Percentiles rank a stretch among this genome's conserved stretches.
Conservation (phyloP, 306 rosid species). For the Dalbergia cochinchinensis region DNA sequence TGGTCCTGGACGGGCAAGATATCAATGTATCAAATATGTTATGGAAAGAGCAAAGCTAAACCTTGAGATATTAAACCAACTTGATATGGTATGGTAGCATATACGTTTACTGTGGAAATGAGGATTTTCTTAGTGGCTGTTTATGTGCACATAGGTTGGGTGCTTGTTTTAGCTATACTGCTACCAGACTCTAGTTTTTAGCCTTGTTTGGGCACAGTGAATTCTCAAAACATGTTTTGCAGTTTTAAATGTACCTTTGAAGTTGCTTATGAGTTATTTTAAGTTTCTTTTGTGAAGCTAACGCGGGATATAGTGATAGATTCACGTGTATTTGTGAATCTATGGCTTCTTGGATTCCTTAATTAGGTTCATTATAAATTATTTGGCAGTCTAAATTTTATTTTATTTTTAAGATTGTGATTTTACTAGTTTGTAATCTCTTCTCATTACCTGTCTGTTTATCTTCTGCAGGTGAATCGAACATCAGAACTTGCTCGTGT, state of each 20-base stretch:
- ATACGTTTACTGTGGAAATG: slow-evolving; percentile 30
- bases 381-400: slow-evolving; percentile 16
- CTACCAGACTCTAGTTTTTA: slow-evolving; percentile 8
- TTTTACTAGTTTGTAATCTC: slow-evolving; percentile 28
- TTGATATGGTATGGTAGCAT: slow-evolving; percentile 76
- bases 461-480: slow-evolving; percentile 81
- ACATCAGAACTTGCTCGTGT: slow-evolving; percentile 98
- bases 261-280: slow-evolving; percentile 38
- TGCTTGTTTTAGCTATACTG: slow-evolving; percentile 27
- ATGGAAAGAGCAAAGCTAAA: slow-evolving; percentile 71
- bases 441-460: slow-evolving; percentile 41
- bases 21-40: slow-evolving; percentile 77
- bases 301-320: slow-evolving; percentile 25
- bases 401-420: slow-evolving; percentile 4
- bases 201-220: slow-evolving; percentile 40
- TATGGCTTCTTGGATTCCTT: slow-evolving; percentile 40
- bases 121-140: slow-evolving; percentile 12
- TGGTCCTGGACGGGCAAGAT: slow-evolving; percentile 84
- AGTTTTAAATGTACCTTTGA: slow-evolving; percentile 37
- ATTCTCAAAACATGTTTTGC: slow-evolving; percentile 37
- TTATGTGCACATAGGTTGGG: slow-evolving; percentile 10
- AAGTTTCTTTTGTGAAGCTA: slow-evolving; percentile 32
- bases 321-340: slow-evolving; percentile 26
- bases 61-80: slow-evolving; percentile 84
- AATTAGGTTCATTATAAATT: slow-evolving; percentile 30